phyloP scores from a whole-genome alignment of 1,284 basidiomycete genomes.

The Naganishia albida region DNA sequence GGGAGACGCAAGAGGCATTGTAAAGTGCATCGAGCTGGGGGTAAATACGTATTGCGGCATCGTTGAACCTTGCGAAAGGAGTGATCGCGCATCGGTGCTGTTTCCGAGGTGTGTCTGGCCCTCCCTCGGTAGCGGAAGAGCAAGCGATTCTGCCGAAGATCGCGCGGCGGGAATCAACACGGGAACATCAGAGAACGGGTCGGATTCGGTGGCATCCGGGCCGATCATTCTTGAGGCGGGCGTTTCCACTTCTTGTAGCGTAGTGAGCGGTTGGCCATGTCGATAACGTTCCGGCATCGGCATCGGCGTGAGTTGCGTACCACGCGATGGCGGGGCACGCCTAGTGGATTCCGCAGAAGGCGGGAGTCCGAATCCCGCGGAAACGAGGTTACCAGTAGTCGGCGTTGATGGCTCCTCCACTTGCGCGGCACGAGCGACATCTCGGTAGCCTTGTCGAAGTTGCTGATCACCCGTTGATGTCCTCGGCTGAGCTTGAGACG shows the following conservation, averaged over 20 bases:
- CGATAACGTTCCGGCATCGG: slow-evolving; percentile 41
- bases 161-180: slow-evolving; percentile 7
- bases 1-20: slow-evolving; percentile 10
- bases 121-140: slow-evolving; percentile 9
- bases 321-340: background rate
- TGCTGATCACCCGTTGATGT: slow-evolving; percentile 14
- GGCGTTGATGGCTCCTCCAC: slow-evolving; percentile 45
- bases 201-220: background rate
- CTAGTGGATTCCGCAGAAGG: background rate
- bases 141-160: slow-evolving; percentile 22
- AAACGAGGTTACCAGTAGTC: slow-evolving; percentile 30
- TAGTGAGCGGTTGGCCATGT: slow-evolving; percentile 50
- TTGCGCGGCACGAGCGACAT: slow-evolving; percentile 46
- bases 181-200: slow-evolving; percentile 20
- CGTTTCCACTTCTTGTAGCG: slow-evolving; percentile 47
- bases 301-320: slow-evolving; percentile 9
- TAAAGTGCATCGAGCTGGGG: slow-evolving; percentile 2
- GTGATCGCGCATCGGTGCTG: background rate
- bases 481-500: slow-evolving; percentile 21
- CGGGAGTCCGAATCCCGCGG: slow-evolving; percentile 1
- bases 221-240: background rate
- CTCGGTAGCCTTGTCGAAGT: slow-evolving; percentile 45
- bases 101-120: slow-evolving; percentile 1
- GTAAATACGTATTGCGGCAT: slow-evolving; percentile 16
- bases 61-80: slow-evolving; percentile 13